Conservation (phyloP, 164 flowering plant genomes). For the Protea cynaroides region DNA sequence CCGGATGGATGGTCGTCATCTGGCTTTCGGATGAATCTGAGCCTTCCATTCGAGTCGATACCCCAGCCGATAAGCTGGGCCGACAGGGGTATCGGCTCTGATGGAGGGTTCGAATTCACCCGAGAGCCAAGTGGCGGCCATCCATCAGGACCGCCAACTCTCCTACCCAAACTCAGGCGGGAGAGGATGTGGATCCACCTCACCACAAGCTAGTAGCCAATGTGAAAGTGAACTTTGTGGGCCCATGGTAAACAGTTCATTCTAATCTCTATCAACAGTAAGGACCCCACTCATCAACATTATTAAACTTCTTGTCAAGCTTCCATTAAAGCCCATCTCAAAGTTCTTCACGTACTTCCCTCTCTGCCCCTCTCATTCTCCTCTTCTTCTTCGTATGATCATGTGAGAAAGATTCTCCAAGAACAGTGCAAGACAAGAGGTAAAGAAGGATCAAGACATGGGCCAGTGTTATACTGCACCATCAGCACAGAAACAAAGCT, state of each 20-base stretch:
- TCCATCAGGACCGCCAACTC: too few relatives aligned
- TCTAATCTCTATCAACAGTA: neutral
- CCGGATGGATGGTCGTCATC: too few relatives aligned
- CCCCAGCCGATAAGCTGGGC: too few relatives aligned
- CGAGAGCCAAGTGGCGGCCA: too few relatives aligned
- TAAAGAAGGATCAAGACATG: neutral
- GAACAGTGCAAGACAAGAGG: neutral
- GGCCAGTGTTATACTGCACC: constrained; percentile 8
- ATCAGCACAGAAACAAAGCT: neutral
- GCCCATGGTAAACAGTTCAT: neutral
- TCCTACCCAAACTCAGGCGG: too few relatives aligned
- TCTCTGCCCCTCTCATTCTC: neutral
- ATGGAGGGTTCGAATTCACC: too few relatives aligned
- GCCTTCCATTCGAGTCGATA: too few relatives aligned
- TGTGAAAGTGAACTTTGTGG: neutral
- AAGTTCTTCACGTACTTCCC: neutral
- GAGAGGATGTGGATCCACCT: too few relatives aligned
- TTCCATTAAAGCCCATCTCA: neutral
- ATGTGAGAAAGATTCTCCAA: neutral
- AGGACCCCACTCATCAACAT: neutral
- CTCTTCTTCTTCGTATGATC: neutral
- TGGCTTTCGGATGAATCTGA: too few relatives aligned
- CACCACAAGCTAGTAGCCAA: too few relatives aligned
- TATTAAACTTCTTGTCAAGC: neutral
- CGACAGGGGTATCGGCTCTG: too few relatives aligned